A percentile compares a stretch with the other conserved stretches of the same genome.
These are phyloP conservation scores for Pulchroboletus neoregius DNA, from an alignment of 1,284 basidiomycete species.

Conservation along the genomic window DNA sequence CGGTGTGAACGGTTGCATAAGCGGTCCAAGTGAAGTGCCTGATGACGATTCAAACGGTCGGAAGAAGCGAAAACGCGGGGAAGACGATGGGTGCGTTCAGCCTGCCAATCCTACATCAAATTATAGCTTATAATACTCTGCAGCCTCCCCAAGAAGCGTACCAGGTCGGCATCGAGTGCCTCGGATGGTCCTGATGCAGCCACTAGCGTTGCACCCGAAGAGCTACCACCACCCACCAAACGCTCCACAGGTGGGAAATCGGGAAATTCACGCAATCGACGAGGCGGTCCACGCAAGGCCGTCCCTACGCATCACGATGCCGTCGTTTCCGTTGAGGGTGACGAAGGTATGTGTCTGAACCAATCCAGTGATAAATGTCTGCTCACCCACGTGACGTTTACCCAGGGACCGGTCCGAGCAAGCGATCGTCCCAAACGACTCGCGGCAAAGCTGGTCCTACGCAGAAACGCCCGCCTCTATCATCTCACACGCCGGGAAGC, in stretches of 20 bases:
- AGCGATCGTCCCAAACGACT: slow-evolving; percentile 45
- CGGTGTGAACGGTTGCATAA: slow-evolving; percentile 27
- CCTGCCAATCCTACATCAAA: slow-evolving; percentile 10
- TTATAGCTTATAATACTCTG: slow-evolving; percentile 14
- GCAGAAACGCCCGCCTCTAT: slow-evolving; percentile 45
- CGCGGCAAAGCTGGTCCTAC: slow-evolving; percentile 46
- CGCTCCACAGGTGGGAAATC: slow-evolving; percentile 31
- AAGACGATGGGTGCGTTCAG: slow-evolving; percentile 61
- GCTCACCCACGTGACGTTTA: slow-evolving; percentile 38
- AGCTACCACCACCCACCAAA: slow-evolving; percentile 35
- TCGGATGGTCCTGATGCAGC: slow-evolving; percentile 50
- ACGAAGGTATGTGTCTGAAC: slow-evolving; percentile 54
- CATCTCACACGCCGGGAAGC: slow-evolving; percentile 41
- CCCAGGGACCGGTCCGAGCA: slow-evolving; percentile 29
- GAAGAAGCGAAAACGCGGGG: slow-evolving; percentile 71
- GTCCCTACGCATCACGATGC: slow-evolving; percentile 36
- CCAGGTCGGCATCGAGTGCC: slow-evolving; percentile 63
- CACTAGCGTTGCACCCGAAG: slow-evolving; percentile 41
- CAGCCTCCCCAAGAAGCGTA: slow-evolving; percentile 61
- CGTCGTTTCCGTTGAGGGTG: slow-evolving; percentile 47
- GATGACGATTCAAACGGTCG: slow-evolving; percentile 46
- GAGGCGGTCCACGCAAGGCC: slow-evolving; percentile 35
- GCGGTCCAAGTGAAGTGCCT: slow-evolving; percentile 40
- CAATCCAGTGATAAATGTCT: slow-evolving; percentile 19
- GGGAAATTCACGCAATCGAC: slow-evolving; percentile 37